These are phyloP conservation scores for Aquilaria yunnanensis DNA, from an alignment of 345 rosid genomes.

Conservation along the genomic window DNA sequence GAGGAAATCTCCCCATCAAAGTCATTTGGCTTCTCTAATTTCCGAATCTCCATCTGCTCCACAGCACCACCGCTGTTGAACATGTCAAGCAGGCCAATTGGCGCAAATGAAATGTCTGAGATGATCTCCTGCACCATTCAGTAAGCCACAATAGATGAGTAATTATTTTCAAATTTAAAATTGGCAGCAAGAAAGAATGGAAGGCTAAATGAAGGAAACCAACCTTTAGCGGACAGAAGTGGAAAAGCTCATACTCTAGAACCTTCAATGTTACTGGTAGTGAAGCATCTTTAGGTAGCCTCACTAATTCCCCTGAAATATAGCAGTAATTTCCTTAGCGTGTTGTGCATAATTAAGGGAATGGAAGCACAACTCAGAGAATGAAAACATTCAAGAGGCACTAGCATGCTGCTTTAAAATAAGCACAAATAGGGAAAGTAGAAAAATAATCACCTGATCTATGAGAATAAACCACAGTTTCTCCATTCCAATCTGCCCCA, in stretches of 20 bases:
- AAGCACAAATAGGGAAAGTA: neutral
- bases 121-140: conserved; percentile 51
- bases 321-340: conserved; percentile 5
- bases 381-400: neutral
- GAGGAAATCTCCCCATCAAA: conserved; percentile 55
- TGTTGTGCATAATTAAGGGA: neutral
- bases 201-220: conserved; percentile 1
- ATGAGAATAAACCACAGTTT: conserved; percentile 50
- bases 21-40: conserved; percentile 29
- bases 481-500: conserved; percentile 69
- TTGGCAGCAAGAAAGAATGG: neutral
- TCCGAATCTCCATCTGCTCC: conserved; percentile 40
- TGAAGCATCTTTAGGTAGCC: conserved; percentile 71
- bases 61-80: conserved; percentile 80
- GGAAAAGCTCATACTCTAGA: conserved; percentile 88
- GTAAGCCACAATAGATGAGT: neutral
- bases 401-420: neutral
- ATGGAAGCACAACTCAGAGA: neutral
- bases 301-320: conserved; percentile 59
- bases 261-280: conserved; percentile 75
- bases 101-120: conserved; percentile 59
- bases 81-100: conserved; percentile 86
- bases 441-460: conserved; percentile 52
- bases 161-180: neutral
- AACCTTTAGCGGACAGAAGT: conserved; percentile 76